Evolutionary conservation across 257 asterid genomes (phyloP), one percentile per base, ranked within the genome.

Genomic region (Vinca minor): DNA sequence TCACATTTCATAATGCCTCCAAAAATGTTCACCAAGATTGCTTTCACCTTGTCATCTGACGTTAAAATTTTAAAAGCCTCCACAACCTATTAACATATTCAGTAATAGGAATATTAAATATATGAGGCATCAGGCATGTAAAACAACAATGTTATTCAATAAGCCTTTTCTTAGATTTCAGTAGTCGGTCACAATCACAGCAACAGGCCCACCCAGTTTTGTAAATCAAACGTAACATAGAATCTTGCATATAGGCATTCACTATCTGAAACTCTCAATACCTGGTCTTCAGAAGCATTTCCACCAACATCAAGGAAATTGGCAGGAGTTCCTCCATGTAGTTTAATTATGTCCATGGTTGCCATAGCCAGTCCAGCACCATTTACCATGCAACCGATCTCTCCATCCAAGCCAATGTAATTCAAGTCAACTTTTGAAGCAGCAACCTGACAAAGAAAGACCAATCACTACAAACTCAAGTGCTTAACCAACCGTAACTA

Each of bases 361-460:
- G 98, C 96, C 98, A 93, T 93, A 64, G 97, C 98, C 74, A 93
- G 79, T 57, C 98, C 98, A 80, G 98, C 98, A 72, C 98, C 98
- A 77, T 93, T 93, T 62, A 93, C 98, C 98, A 93, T 93, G 78
- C 98, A 93, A 68, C 98, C 98, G 47, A 93, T 93, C 83, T 93
- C 98, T 69, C 98, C 98, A 73, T 93, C 98, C 69, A 93, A 80
- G 31, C 98, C 98, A 69, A 93, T 93, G 84, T 93, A 93, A 76
- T 93, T 93, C 77, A 93, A 74, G 68, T 93, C 98, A 17, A 96
- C 98, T 84, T 93, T 82, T 35, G 98, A 95, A 59, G 98, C 98
- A 76, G 91, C 82, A 69, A 93, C 98, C 98, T 93, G 78, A 67
- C 67, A 60, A 36, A 35, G 25, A 13, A 5, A 29, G 28, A 62